Evolutionary conservation across 2,329 filamentous ascomycete species (phyloP).

Genomic region (Tolypocladium paradoxum): DNA sequence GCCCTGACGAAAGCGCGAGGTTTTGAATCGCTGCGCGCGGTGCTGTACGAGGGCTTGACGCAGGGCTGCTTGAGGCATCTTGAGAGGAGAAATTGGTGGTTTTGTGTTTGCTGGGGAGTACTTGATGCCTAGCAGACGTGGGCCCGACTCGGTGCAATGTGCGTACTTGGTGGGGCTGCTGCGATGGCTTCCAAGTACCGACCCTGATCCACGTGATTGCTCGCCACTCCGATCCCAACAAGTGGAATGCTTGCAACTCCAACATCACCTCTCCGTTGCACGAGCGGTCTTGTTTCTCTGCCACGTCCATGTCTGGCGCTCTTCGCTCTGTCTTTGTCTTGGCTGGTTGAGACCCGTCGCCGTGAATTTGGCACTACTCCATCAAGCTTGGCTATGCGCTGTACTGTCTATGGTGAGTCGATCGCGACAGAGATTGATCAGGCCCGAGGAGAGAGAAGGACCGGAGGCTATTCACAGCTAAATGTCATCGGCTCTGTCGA

Average conservation of each 20-base stretch:
- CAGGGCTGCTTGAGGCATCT: neutral
- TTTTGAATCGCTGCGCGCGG: neutral
- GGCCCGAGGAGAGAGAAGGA: neutral
- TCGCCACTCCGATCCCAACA: neutral
- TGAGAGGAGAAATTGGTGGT: neutral
- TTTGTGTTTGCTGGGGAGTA: neutral
- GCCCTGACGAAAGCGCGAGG: too few relatives aligned
- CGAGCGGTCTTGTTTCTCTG: neutral
- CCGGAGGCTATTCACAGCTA: neutral
- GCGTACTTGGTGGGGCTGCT: neutral
- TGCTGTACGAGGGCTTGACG: too few relatives aligned
- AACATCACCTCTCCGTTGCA: neutral
- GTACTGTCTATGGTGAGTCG: neutral
- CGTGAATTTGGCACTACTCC: neutral
- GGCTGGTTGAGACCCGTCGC: neutral
- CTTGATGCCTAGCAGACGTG: neutral
- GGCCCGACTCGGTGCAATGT: rapidly evolving
- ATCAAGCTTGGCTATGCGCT: neutral
- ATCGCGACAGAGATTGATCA: neutral
- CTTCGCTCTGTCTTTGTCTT: neutral
- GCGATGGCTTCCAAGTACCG: neutral
- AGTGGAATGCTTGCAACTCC: neutral
- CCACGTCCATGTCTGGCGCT: too few relatives aligned
- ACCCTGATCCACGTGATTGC: neutral
- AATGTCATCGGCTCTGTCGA: neutral